A percentile compares a stretch with the other conserved stretches of the same genome.
These are phyloP conservation scores for Pseudovirgaria hyperparasitica DNA, from an alignment of 2,329 filamentous ascomycete genomes.

Conservation along the genomic window DNA sequence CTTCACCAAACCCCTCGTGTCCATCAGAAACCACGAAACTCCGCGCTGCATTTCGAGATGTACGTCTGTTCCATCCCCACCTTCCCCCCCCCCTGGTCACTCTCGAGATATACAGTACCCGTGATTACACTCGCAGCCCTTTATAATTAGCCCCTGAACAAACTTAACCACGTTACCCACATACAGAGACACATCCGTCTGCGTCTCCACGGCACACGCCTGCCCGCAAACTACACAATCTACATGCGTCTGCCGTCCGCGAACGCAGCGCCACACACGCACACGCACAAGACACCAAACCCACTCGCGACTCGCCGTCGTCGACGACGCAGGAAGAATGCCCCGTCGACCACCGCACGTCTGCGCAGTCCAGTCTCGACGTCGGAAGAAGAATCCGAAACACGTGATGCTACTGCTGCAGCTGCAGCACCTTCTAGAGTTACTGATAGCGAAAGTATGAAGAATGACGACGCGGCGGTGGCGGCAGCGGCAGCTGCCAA, in stretches of 20 bases:
- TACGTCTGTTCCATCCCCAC: neutral
- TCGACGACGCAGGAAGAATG: too few relatives aligned
- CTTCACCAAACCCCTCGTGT: too few relatives aligned
- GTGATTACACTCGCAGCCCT: too few relatives aligned
- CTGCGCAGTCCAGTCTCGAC: too few relatives aligned
- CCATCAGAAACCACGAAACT: too few relatives aligned
- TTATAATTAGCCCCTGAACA: too few relatives aligned
- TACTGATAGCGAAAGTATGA: neutral
- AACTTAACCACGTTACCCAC: neutral
- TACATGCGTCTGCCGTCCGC: slow-evolving; percentile 23
- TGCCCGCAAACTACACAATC: slow-evolving; percentile 28
- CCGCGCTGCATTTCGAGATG: neutral
- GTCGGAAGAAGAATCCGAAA: slow-evolving; percentile 7
- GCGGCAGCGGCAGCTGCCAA: slow-evolving; percentile 11
- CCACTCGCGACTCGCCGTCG: slow-evolving; percentile 1
- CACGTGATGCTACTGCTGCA: neutral
- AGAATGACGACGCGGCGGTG: neutral
- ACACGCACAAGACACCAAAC: slow-evolving; percentile 6
- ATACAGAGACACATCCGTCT: slow-evolving; percentile 23
- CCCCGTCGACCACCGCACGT: too few relatives aligned
- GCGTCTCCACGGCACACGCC: slow-evolving; percentile 26
- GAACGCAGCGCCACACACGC: slow-evolving; percentile 12
- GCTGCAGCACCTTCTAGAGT: neutral
- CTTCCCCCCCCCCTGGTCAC: too few relatives aligned
- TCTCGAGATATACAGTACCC: too few relatives aligned